Conservation (phyloP, 768 basidiomycete species). For the Cantharellus cinnabarinus region DNA sequence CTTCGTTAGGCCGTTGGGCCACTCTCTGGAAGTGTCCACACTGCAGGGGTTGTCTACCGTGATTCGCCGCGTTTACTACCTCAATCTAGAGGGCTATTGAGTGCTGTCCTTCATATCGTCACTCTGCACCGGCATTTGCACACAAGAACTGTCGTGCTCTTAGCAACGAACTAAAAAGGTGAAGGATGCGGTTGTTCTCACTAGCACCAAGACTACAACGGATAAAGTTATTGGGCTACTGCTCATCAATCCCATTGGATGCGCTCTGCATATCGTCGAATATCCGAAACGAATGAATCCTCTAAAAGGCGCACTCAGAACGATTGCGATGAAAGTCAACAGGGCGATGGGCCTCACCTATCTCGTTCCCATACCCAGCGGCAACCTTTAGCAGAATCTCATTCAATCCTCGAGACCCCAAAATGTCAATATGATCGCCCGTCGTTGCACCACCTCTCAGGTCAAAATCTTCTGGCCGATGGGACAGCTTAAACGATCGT, state of each 20-base stretch:
- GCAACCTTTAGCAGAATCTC: conserved; percentile 83
- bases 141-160: no score
- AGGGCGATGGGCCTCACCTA: conserved; percentile 13
- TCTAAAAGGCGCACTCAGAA: neutral
- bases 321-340: neutral
- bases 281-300: conserved; percentile 8
- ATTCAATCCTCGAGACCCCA: conserved; percentile 61
- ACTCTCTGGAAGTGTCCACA: no score
- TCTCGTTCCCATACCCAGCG: conserved; percentile 56
- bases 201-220: no score
- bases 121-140: no score
- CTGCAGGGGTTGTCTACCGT: no score
- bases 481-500: conserved; percentile 36
- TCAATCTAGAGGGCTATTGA: no score
- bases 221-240: no score
- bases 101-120: no score
- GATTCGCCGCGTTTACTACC: no score
- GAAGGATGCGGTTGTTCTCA: no score
- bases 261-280: conserved; percentile 3
- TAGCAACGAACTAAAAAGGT: no score
- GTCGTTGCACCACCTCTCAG: conserved; percentile 78
- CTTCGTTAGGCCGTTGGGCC: no score
- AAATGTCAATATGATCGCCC: conserved; percentile 74
- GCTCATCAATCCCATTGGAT: conserved; percentile 6
- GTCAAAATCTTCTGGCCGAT: conserved; percentile 56